A percentile compares a stretch with the other conserved stretches of the same genome.
Evolutionary conservation across 2,329 filamentous ascomycete genomes (phyloP).

Genomic region (Coleophoma eucalyptorum): DNA sequence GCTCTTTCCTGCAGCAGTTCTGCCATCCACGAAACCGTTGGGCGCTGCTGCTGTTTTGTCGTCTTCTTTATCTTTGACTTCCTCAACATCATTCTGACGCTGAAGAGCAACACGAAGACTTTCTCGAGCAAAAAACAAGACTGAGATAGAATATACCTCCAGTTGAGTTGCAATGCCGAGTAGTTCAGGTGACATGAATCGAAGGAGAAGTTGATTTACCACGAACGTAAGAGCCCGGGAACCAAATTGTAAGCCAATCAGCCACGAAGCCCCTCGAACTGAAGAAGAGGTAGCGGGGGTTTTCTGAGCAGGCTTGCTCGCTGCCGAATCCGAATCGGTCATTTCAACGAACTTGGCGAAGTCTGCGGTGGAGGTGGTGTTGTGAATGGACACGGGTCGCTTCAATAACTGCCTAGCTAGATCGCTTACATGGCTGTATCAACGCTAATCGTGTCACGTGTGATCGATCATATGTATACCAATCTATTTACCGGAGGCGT

Average conservation of each 20-base stretch:
- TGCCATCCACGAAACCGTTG: slow-evolving; percentile 18
- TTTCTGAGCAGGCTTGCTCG: neutral
- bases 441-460: too few relatives aligned
- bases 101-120: slow-evolving; percentile 89
- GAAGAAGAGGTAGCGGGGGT: neutral
- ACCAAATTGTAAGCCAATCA: slow-evolving; percentile 82
- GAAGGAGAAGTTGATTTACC: slow-evolving; percentile 87
- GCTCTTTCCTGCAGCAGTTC: slow-evolving; percentile 34
- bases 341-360: too few relatives aligned
- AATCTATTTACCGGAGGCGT: too few relatives aligned
- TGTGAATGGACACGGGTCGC: too few relatives aligned
- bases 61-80: slow-evolving; percentile 10
- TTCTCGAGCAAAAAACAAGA: slow-evolving; percentile 93
- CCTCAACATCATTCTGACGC: slow-evolving; percentile 52
- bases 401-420: too few relatives aligned
- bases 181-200: slow-evolving; percentile 79
- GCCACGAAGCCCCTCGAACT: slow-evolving; percentile 68
- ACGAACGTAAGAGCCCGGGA: slow-evolving; percentile 88
- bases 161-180: slow-evolving; percentile 86
- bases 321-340: too few relatives aligned
- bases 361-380: too few relatives aligned
- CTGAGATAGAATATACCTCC: slow-evolving; percentile 86
- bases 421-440: too few relatives aligned
- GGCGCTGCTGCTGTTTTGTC: slow-evolving; percentile 9
- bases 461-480: too few relatives aligned